These are phyloP conservation scores for Quercus lobata DNA, from an alignment of 331 rosid genomes.

Conservation along the genomic window DNA sequence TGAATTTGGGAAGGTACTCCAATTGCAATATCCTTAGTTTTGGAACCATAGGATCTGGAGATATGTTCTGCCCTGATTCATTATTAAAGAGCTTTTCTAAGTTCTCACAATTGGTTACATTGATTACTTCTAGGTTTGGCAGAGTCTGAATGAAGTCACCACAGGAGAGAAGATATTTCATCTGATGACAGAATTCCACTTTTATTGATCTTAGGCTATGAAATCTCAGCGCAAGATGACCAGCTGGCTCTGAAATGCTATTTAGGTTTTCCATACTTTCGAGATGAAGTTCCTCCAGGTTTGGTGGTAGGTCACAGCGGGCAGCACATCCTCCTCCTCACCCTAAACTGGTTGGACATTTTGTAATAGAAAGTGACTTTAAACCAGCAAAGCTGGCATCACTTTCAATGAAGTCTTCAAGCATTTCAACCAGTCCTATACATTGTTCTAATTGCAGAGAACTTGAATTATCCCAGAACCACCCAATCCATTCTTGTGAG, in stretches of 20 bases:
- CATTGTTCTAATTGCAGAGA: background rate
- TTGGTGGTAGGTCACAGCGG: constrained; percentile 6
- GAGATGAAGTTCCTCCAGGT: constrained; percentile 9
- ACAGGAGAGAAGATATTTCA: too few relatives aligned
- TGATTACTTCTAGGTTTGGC: too few relatives aligned
- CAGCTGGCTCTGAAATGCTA: too few relatives aligned
- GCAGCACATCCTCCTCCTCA: constrained; percentile 1
- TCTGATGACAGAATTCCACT: fast-evolving
- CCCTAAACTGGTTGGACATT: background rate
- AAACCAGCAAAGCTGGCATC: background rate
- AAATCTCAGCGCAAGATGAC: too few relatives aligned
- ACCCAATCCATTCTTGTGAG: background rate
- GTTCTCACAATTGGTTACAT: fast-evolving
- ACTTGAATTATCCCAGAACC: background rate
- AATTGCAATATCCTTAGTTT: too few relatives aligned
- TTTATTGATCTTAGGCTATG: too few relatives aligned
- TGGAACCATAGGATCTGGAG: too few relatives aligned
- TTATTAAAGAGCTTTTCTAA: too few relatives aligned
- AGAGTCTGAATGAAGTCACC: too few relatives aligned
- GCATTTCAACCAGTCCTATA: background rate
- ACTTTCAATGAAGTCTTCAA: background rate
- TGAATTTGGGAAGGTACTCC: fast-evolving
- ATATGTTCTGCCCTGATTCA: too few relatives aligned
- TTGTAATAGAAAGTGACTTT: background rate
- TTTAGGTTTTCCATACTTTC: too few relatives aligned